Evolutionary conservation across 164 flowering plant species (phyloP).

Genomic region (Protea cynaroides): DNA sequence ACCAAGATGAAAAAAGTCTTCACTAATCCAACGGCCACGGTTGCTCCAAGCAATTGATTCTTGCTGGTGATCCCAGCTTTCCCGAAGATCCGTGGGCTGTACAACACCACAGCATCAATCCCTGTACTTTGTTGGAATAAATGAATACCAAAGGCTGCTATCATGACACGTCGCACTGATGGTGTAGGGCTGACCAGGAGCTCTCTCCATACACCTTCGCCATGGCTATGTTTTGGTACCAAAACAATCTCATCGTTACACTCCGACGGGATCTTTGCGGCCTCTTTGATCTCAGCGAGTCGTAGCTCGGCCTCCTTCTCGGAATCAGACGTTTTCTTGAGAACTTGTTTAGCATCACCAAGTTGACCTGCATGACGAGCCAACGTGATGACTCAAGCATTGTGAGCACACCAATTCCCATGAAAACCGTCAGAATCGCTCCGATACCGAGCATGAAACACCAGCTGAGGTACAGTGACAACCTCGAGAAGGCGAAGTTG

Average conservation of each 20-base stretch:
- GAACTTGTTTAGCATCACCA: constrained; percentile 29
- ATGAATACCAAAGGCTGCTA: constrained; percentile 28
- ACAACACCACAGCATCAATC: constrained; percentile 29
- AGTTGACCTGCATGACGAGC: constrained; percentile 38
- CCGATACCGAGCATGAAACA: constrained; percentile 29
- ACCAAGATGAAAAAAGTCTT: constrained; percentile 28
- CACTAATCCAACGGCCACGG: constrained; percentile 32
- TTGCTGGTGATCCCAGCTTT: constrained; percentile 21
- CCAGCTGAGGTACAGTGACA: constrained; percentile 18
- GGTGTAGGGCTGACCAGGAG: constrained; percentile 28
- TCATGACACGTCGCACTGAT: constrained; percentile 19
- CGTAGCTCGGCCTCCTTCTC: constrained; percentile 22
- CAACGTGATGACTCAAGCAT: constrained; percentile 46
- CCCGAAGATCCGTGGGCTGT: constrained; percentile 25
- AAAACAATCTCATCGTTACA: constrained; percentile 17
- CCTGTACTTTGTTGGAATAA: constrained; percentile 36
- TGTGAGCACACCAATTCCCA: constrained; percentile 14
- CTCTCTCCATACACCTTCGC: constrained; percentile 36
- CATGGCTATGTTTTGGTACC: constrained; percentile 16
- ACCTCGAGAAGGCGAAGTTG: constrained; percentile 20
- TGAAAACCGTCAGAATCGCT: constrained; percentile 12
- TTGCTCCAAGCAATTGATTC: constrained; percentile 3
- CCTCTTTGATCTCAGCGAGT: constrained; percentile 25
- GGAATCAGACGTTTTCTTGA: constrained; percentile 22
- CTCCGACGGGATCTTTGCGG: constrained; percentile 26